Evolutionary conservation across 208 protist genomes (phyloP), one percentile per base, ranked within the genome.

Genomic region (Trypanosoma avium): DNA sequence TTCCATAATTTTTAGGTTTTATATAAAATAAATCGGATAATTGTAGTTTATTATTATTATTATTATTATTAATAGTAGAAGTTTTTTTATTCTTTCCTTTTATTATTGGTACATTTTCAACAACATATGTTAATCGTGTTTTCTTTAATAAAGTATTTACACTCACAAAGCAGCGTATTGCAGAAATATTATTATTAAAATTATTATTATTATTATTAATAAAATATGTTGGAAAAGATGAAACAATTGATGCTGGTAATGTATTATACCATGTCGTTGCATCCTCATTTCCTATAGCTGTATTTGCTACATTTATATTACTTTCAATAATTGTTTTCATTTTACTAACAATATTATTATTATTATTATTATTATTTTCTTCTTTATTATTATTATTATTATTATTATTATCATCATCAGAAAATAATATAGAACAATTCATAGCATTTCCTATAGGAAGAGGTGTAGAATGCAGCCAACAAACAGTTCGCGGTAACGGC

Each of bases 131-230:
- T 40, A 73, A 32, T 30, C 59, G 52, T 22, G 67, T 67, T 32
- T 62, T 64, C 30, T 73, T 60, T 0, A 73, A 24, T 26, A 73
- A 40, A 1, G 60, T n/a, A 42, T 73, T 73, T 2, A 73, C 45
- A 53, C 67, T 67, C 0, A 73, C 52, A 54, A 73, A 66, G 38
- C 67, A 73, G 10, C 60, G 45, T 12, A 67, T 19, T 6, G 22
- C 6, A n/a, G n/a, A n/a, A n/a, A n/a, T n/a, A n/a, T n/a, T n/a
- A n/a, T n/a, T n/a, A n/a, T n/a, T n/a, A n/a, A n/a, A n/a, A n/a
- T n/a, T n/a, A n/a, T n/a, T n/a, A n/a, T n/a, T n/a, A 1, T 33
- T 32, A 33, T 32, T 21, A 33, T 33, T 21, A 10, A 32, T 26
- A 5, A 42, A 9, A 26, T 9, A 21, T n/a, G 42, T n/a, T n/a